A percentile compares a stretch with the other conserved stretches of the same genome.
Conservation (phyloP, 2,329 filamentous ascomycete genomes). For the Fusarium keratoplasticum region DNA sequence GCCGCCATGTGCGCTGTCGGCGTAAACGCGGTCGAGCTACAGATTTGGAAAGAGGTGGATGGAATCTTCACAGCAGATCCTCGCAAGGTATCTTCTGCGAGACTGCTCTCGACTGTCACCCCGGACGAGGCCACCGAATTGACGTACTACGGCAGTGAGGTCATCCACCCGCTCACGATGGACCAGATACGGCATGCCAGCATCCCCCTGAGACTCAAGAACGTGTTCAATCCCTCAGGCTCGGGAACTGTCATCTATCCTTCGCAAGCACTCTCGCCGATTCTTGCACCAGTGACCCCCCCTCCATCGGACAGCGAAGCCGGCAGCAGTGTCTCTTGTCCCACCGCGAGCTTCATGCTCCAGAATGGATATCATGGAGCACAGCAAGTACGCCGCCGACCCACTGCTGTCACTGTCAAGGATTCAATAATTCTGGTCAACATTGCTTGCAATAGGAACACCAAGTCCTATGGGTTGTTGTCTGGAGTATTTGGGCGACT, state of each 20-base stretch:
- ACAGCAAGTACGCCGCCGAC: background rate
- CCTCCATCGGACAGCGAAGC: background rate
- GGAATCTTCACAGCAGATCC: slow-evolving; percentile 19
- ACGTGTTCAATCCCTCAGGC: background rate
- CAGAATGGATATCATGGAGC: background rate
- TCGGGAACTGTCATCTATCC: background rate
- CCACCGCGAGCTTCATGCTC: background rate
- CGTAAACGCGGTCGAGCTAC: slow-evolving; percentile 2
- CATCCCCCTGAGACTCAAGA: background rate
- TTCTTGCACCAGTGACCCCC: background rate
- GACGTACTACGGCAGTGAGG: slow-evolving; percentile 11
- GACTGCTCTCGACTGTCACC: slow-evolving; percentile 3
- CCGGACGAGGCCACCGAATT: slow-evolving; percentile 13
- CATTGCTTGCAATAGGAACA: background rate
- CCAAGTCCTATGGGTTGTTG: background rate
- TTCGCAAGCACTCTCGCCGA: background rate
- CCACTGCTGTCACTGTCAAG: background rate
- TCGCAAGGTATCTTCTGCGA: slow-evolving; percentile 4
- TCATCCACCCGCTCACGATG: slow-evolving; percentile 7
- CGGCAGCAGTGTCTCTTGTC: background rate
- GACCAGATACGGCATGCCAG: background rate
- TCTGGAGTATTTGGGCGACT: background rate
- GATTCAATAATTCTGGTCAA: background rate
- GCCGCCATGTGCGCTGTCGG: slow-evolving; percentile 17
- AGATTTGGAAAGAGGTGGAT: slow-evolving; percentile 22